Percentiles rank a stretch among this genome's conserved stretches.
Evolutionary conservation across 2,329 filamentous ascomycete genomes (phyloP).

Genomic region (Coniochaeta hoffmannii): DNA sequence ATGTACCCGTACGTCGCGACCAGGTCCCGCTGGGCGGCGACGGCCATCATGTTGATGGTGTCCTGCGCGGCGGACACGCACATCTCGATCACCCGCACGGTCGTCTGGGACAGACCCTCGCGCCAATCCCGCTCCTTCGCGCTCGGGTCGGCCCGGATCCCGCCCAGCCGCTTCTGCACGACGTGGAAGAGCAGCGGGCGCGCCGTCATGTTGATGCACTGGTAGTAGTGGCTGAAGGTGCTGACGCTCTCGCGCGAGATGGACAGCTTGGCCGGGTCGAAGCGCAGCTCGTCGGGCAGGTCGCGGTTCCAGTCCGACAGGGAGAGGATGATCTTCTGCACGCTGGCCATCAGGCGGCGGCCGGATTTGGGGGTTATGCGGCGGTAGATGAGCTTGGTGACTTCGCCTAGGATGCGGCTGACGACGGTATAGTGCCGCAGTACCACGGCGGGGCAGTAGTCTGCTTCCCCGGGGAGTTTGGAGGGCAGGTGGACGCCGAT

Average conservation of each 20-base stretch:
- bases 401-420: slow-evolving; percentile 42
- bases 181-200: slow-evolving; percentile 46
- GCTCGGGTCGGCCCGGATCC: slow-evolving; percentile 17
- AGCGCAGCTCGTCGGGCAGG: slow-evolving; percentile 37
- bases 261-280: slow-evolving; percentile 37
- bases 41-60: slow-evolving; percentile 39
- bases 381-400: slow-evolving; percentile 39
- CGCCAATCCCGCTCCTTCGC: slow-evolving; percentile 35
- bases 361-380: slow-evolving; percentile 33
- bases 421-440: slow-evolving; percentile 44
- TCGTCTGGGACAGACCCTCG: slow-evolving; percentile 37
- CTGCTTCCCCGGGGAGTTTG: slow-evolving; percentile 26
- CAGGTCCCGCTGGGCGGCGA: slow-evolving; percentile 39
- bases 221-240: slow-evolving; percentile 47
- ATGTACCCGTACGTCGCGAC: slow-evolving; percentile 51
- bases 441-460: slow-evolving; percentile 37
- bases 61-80: slow-evolving; percentile 42
- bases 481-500: slow-evolving; percentile 34
- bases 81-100: slow-evolving; percentile 42
- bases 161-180: slow-evolving; percentile 37
- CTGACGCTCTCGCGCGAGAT: slow-evolving; percentile 43
- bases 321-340: slow-evolving; percentile 41
- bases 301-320: slow-evolving; percentile 42
- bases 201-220: slow-evolving; percentile 50
- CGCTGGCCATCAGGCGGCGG: slow-evolving; percentile 37